Conservation (phyloP, 495 filamentous ascomycete species). For the Penicillium bialowiezense region DNA sequence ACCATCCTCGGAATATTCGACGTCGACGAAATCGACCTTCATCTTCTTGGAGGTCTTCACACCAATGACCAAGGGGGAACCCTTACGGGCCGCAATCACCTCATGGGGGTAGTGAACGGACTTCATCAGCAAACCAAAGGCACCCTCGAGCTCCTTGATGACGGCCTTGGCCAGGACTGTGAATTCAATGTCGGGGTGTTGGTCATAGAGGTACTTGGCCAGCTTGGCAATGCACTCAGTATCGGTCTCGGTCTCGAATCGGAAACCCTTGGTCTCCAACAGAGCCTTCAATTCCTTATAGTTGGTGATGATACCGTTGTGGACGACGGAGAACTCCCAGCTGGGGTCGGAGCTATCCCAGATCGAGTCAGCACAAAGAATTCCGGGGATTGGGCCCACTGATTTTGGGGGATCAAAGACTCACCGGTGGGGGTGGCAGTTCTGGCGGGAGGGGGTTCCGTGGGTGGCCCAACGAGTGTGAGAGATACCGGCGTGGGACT, state of each 20-base stretch:
- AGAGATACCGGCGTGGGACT: conserved; percentile 95
- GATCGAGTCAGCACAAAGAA: conserved; percentile 8
- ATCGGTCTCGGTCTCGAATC: conserved; percentile 98
- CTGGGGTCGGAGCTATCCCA: conserved; percentile 64
- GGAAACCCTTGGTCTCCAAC: conserved; percentile 90
- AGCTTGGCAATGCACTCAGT: conserved; percentile 99
- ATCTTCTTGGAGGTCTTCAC: conserved; percentile 95
- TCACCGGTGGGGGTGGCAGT: conserved; percentile 98
- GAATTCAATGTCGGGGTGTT: conserved; percentile 92
- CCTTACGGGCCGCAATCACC: conserved; percentile 95
- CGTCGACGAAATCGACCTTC: conserved; percentile 99
- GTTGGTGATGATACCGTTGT: conserved; percentile 99
- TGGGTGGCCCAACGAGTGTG: conserved; percentile 99
- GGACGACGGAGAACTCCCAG: conserved; percentile 95
- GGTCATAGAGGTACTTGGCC: conserved; percentile 96
- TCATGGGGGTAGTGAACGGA: conserved; percentile 98
- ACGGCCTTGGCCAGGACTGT: conserved; percentile 94
- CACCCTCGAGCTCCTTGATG: conserved; percentile 96
- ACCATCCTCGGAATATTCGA: conserved; percentile 86
- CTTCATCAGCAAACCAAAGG: conserved; percentile 94
- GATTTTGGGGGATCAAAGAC: conserved; percentile 17
- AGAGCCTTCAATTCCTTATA: conserved; percentile 98
- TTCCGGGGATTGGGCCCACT: no score
- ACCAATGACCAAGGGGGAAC: conserved; percentile 92
- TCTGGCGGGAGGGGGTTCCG: conserved; percentile 85